phyloP scores from a whole-genome alignment of 108 stramenopile genomes.

The Pseudonitzschia delicatissima region DNA sequence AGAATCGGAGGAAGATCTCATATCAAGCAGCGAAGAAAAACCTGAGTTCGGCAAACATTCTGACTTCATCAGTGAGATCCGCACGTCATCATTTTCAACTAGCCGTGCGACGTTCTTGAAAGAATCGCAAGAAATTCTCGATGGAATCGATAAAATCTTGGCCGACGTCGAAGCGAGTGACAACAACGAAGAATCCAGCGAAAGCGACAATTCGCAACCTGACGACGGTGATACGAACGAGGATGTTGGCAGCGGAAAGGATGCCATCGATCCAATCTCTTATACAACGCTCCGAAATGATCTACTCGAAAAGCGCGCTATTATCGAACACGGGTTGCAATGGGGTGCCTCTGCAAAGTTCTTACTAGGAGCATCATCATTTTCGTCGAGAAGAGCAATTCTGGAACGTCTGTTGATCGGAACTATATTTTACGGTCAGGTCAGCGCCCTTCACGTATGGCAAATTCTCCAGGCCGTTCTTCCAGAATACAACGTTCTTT shows the following conservation, averaged over 20 bases:
- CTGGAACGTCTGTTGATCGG: constrained; percentile 40
- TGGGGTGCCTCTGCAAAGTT: constrained; percentile 43
- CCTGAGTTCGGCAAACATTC: constrained; percentile 30
- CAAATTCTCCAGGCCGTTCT: constrained; percentile 30
- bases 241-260: background rate
- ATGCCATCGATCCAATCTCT: constrained; percentile 52
- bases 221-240: background rate
- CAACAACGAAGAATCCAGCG: background rate
- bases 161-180: constrained; percentile 15
- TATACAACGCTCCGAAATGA: constrained; percentile 51
- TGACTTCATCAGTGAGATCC: constrained; percentile 20
- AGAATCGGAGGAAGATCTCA: background rate
- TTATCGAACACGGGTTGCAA: constrained; percentile 39
- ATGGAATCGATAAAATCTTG: constrained; percentile 16
- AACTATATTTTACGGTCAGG: constrained; percentile 52
- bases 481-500: constrained; percentile 13
- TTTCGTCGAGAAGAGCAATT: background rate
- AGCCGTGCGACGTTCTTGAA: constrained; percentile 18
- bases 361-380: constrained; percentile 14
- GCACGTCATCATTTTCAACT: constrained; percentile 10
- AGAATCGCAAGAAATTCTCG: constrained; percentile 10
- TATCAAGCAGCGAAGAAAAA: no score
- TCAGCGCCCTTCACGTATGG: constrained; percentile 51
- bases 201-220: background rate
- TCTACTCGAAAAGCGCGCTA: constrained; percentile 27